These are phyloP conservation scores for Extremus antarcticus DNA, from an alignment of 495 filamentous ascomycete species.

Conservation along the genomic window DNA sequence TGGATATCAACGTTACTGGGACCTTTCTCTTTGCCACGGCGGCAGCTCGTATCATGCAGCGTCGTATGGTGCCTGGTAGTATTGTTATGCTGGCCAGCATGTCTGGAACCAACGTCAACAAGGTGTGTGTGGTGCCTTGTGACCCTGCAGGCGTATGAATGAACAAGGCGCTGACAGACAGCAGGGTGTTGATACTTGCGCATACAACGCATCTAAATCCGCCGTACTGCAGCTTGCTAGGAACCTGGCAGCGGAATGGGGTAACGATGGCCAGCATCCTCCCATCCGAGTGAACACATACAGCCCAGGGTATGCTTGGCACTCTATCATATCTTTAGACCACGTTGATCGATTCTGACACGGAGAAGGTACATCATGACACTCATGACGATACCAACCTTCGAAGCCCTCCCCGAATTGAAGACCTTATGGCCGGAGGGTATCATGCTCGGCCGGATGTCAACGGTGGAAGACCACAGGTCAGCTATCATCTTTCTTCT, in stretches of 20 bases:
- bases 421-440: constrained; percentile 21
- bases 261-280: constrained; percentile 10
- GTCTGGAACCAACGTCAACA: constrained; percentile 17
- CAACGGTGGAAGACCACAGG: constrained; percentile 34
- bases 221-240: constrained; percentile 21
- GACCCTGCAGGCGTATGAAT: not conserved
- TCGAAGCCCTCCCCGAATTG: constrained; percentile 12
- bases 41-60: constrained; percentile 10
- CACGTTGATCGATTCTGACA: not conserved
- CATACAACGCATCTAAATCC: constrained; percentile 23
- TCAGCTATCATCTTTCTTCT: constrained; percentile 36
- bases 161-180: not conserved
- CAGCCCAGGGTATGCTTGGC: constrained; percentile 13
- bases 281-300: constrained; percentile 22
- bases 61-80: constrained; percentile 11
- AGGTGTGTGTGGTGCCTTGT: not conserved
- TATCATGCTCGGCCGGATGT: constrained; percentile 33
- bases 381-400: constrained; percentile 10
- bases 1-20: constrained; percentile 16
- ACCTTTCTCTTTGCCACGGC: constrained; percentile 12
- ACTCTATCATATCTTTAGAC: not conserved
- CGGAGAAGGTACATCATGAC: constrained; percentile 16
- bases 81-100: constrained; percentile 22
- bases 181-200: constrained; percentile 13
- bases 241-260: constrained; percentile 21